Evolutionary conservation across 1,284 basidiomycete species (phyloP).

Genomic region (Porogramme epimiltina): DNA sequence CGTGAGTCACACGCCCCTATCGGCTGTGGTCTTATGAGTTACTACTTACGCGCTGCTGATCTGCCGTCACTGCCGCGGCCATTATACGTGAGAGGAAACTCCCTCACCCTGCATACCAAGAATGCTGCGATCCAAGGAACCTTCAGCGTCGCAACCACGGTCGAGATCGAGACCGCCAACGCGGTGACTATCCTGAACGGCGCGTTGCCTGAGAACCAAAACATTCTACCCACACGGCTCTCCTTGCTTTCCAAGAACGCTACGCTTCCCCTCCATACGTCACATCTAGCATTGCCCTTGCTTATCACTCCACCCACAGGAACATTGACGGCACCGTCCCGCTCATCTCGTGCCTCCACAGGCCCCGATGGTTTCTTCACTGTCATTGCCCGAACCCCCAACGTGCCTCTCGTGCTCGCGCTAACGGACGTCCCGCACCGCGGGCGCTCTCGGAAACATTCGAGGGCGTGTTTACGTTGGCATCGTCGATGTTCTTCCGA

Average conservation of each 20-base stretch:
- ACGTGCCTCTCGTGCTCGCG: slow-evolving; percentile 32
- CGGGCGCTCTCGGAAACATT: slow-evolving; percentile 40
- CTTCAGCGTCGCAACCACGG: background rate
- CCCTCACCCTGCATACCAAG: background rate
- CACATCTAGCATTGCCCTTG: background rate
- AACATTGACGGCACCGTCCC: slow-evolving; percentile 31
- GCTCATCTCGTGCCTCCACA: slow-evolving; percentile 26
- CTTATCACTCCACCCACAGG: slow-evolving; percentile 24
- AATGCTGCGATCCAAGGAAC: slow-evolving; percentile 3
- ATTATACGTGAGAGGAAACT: slow-evolving; percentile 4
- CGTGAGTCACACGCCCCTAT: slow-evolving; percentile 13
- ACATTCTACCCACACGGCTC: background rate
- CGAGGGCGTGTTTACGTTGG: slow-evolving; percentile 43
- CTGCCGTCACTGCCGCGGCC: slow-evolving; percentile 13
- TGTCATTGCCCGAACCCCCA: slow-evolving; percentile 27
- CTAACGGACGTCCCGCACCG: slow-evolving; percentile 39
- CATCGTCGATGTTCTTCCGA: slow-evolving; percentile 19
- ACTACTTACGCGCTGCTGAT: background rate
- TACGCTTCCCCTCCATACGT: background rate
- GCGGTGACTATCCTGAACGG: background rate
- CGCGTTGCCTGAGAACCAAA: background rate
- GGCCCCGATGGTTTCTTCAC: slow-evolving; percentile 21
- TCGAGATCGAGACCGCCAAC: slow-evolving; percentile 6
- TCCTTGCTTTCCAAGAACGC: slow-evolving; percentile 4
- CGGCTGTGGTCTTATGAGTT: background rate